Evolutionary conservation across 2,329 filamentous ascomycete genomes (phyloP).

Genomic region (Escovopsis sp.): DNA sequence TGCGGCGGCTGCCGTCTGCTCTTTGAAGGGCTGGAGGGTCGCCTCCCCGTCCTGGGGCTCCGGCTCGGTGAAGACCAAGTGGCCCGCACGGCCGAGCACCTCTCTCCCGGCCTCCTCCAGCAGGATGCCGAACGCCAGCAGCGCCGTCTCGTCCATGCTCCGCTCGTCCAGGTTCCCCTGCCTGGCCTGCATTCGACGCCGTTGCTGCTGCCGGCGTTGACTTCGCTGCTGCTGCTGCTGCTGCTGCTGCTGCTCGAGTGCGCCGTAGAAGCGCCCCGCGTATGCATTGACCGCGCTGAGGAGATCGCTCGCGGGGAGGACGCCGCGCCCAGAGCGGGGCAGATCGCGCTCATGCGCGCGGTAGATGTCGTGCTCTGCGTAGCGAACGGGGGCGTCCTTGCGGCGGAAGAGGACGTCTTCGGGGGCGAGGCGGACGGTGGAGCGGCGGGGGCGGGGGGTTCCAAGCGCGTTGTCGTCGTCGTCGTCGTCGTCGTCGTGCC

Average conservation of each 20-base stretch:
- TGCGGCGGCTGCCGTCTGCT: no score
- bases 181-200: background rate
- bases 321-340: conserved; percentile 25
- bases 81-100: conserved; percentile 46
- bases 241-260: conserved; percentile 17
- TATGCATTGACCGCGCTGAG: conserved; percentile 56
- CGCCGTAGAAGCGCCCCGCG: conserved; percentile 48
- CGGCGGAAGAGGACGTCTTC: conserved; percentile 58
- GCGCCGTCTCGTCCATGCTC: conserved; percentile 64
- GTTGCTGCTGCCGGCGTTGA: conserved; percentile 6
- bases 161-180: conserved; percentile 28
- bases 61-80: conserved; percentile 53
- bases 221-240: conserved; percentile 3
- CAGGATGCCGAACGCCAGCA: conserved; percentile 60
- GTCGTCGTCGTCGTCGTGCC: conserved; percentile 4
- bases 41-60: conserved; percentile 12
- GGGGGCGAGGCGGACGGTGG: conserved; percentile 32
- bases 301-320: conserved; percentile 53
- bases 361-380: conserved; percentile 58
- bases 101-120: conserved; percentile 54
- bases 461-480: conserved; percentile 1
- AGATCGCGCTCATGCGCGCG: conserved; percentile 44
- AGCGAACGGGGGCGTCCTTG: conserved; percentile 47
- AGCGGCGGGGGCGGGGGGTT: conserved; percentile 4
- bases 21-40: no score